A percentile compares a stretch with the other conserved stretches of the same genome.
Conservation (phyloP, 2,329 filamentous ascomycete species). For the Diaporthe sp. region DNA sequence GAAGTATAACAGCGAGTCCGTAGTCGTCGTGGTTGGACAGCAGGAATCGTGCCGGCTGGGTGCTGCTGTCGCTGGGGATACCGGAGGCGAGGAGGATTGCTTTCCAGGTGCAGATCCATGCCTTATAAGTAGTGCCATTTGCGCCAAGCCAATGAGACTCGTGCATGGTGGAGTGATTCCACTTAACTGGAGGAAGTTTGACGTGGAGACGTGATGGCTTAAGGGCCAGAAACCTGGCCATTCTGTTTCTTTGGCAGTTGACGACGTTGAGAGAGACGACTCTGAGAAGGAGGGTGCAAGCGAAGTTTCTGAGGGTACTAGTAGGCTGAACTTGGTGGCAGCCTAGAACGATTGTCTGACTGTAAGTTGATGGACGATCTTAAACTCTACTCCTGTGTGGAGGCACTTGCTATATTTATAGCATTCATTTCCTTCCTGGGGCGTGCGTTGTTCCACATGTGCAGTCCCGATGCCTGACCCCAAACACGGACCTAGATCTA, state of each 20-base stretch:
- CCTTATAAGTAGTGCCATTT: too few species aligned
- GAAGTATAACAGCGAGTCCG: not conserved
- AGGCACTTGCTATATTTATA: not conserved
- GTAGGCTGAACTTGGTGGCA: too few species aligned
- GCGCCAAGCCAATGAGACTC: too few species aligned
- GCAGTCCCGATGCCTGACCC: not conserved
- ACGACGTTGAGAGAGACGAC: not conserved
- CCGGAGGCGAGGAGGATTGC: not conserved
- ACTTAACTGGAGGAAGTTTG: not conserved
- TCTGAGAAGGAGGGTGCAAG: not conserved
- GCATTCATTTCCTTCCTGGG: not conserved
- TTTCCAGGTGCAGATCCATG: not conserved
- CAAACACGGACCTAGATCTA: not conserved
- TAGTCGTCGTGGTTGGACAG: not conserved
- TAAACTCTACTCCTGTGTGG: too few species aligned
- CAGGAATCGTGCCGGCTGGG: not conserved
- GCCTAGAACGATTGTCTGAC: too few species aligned
- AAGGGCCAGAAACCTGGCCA: not conserved
- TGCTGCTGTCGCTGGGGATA: not conserved
- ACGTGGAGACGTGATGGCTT: not conserved
- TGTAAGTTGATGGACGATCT: too few species aligned
- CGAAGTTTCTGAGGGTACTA: fast-evolving
- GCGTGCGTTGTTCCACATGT: not conserved
- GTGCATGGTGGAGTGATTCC: not conserved
- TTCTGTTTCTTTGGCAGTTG: not conserved